Conservation (phyloP, 345 rosid genomes). For the Barbarea vulgaris region DNA sequence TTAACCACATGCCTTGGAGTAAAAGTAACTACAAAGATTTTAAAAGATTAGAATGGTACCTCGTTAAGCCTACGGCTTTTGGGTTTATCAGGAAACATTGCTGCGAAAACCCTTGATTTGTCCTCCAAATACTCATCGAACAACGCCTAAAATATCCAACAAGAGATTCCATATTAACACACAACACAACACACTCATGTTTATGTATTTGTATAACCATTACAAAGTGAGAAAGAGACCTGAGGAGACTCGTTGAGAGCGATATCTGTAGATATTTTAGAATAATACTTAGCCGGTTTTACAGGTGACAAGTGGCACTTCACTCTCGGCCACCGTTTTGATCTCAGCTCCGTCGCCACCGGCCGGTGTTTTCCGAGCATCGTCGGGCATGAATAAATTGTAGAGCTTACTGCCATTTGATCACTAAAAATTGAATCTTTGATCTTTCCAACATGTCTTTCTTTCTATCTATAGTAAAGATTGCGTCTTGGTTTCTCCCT, state of each 20-base stretch:
- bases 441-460: constrained; percentile 10
- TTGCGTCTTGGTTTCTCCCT: constrained; percentile 32
- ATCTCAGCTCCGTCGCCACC: constrained; percentile 11
- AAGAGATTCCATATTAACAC: neutral
- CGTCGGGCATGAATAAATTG: constrained; percentile 20
- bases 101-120: constrained; percentile 71
- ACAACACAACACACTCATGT: neutral
- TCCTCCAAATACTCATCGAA: constrained; percentile 87
- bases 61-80: constrained; percentile 71
- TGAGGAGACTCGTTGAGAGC: constrained; percentile 71
- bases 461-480: constrained; percentile 16
- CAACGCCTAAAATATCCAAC: constrained; percentile 51
- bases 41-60: constrained; percentile 44
- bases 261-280: constrained; percentile 73
- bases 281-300: constrained; percentile 60
- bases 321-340: constrained; percentile 38
- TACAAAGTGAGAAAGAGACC: constrained; percentile 41
- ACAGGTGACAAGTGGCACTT: constrained; percentile 38
- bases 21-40: no score
- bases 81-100: constrained; percentile 73
- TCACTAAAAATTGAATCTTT: constrained; percentile 3
- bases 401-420: constrained; percentile 40
- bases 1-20: neutral
- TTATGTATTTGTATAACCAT: neutral
- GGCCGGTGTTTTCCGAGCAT: constrained; percentile 9